phyloP scores from a whole-genome alignment of 345 rosid species.

The Salix arbutifolia region DNA sequence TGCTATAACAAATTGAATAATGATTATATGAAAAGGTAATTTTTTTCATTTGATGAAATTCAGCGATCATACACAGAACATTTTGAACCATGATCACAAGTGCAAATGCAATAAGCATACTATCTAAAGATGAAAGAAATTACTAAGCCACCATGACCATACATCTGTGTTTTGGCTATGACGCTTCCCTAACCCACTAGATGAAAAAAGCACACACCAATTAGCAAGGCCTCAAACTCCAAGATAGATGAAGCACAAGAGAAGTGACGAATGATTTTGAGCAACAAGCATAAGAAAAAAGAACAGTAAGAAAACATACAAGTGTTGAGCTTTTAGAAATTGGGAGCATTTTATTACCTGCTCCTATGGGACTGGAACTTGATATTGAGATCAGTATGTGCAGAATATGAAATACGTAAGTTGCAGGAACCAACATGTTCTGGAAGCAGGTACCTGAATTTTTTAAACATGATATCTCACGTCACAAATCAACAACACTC shows the following conservation, averaged over 20 bases:
- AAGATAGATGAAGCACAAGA: neutral
- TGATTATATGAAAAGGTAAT: neutral
- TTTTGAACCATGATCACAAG: slow-evolving; percentile 10
- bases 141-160: slow-evolving; percentile 44
- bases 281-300: slow-evolving; percentile 16
- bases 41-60: slow-evolving; percentile 1
- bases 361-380: slow-evolving; percentile 98
- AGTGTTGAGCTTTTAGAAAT: neutral
- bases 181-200: slow-evolving; percentile 57
- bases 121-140: slow-evolving; percentile 42
- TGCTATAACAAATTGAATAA: neutral
- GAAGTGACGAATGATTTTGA: neutral
- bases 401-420: slow-evolving; percentile 89
- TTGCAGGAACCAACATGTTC: slow-evolving; percentile 67
- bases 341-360: slow-evolving; percentile 49
- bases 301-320: neutral
- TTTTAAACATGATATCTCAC: slow-evolving; percentile 6
- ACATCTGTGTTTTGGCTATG: slow-evolving; percentile 46
- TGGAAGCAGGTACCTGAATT: slow-evolving; percentile 79
- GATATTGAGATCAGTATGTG: slow-evolving; percentile 92
- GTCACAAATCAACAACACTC: neutral
- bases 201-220: slow-evolving; percentile 41
- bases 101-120: slow-evolving; percentile 16
- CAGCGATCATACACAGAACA: slow-evolving; percentile 12
- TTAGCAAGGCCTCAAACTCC: slow-evolving; percentile 29